Base-by-base conservation (phyloP, 2,329 filamentous ascomycete species). In the Atkinsonella texensis region DNA sequence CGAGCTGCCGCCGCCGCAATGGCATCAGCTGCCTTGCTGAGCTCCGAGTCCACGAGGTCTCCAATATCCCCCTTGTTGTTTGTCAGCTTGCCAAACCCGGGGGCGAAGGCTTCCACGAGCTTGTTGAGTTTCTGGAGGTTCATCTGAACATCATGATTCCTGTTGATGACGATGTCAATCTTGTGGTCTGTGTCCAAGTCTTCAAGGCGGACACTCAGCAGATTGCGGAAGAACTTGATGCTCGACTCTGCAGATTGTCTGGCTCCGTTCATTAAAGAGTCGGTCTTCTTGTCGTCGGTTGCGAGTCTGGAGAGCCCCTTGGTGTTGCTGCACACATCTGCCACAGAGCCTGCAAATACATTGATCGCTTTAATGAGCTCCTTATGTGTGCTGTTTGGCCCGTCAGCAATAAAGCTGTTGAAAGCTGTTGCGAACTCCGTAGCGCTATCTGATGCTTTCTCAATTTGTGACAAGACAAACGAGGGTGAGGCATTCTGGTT, bases 391-490 rank as follows among this genome's bases (percentile, higher is more conserved):
- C 87, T 89, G 67, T 90, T 95, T 5, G 91, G 90, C 0, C 93
- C 93, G 64, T 98, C 93, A 8, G 91, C 93, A 61, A 98, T 94
- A 68, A 94, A 97, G 69, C 95, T 95, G 74, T 96, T 98, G 76
- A 97, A 98, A 0, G 93, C 85, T 0, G 91, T 97, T 1, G 91
- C 93, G 68, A 98, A 98, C 65, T 98, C 93, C 68, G 94, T 97
- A 12, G 93, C 89, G 57, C 84, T 95, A 10, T 89, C 83, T 8
- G 90, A 93, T 0, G 93, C 90, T 73, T 97, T 98, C 66, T 98
- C 93, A 53, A 97, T 90, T 67, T 97, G 91, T 2, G 91, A 97
- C 48, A 98, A 76, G 12, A 98, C 90, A 64, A 94, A 97, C 1
- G 91, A 81, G 13, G 93, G 89, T 41, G 90, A 95, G 1, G 93